These are phyloP conservation scores for Phialocephala sp. DNA, from an alignment of 2,329 filamentous ascomycete species.

Conservation along the genomic window DNA sequence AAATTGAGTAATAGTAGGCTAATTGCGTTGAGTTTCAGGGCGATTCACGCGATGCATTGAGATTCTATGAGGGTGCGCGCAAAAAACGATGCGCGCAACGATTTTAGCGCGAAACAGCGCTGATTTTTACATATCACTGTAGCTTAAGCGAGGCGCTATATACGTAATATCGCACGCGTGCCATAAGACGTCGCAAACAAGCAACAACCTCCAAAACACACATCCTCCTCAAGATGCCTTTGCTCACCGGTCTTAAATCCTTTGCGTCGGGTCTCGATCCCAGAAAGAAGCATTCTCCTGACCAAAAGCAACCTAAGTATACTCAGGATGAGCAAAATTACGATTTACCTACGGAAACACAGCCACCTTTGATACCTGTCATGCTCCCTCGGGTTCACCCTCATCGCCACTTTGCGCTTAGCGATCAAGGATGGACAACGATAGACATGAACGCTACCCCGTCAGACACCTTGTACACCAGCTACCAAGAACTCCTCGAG, in stretches of 20 bases:
- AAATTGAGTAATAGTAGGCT: too few species aligned
- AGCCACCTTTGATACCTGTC: conserved; percentile 25
- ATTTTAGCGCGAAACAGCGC: too few species aligned
- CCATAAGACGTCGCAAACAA: neutral
- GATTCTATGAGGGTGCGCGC: too few species aligned
- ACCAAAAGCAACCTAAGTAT: neutral
- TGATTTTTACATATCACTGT: too few species aligned
- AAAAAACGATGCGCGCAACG: too few species aligned
- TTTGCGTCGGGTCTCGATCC: neutral
- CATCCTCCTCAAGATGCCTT: conserved; percentile 2
- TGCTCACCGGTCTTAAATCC: neutral
- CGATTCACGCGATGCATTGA: too few species aligned
- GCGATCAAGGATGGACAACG: conserved; percentile 38
- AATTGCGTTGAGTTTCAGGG: too few species aligned
- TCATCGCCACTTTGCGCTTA: conserved; percentile 28
- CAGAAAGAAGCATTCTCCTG: neutral
- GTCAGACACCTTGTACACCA: conserved; percentile 26
- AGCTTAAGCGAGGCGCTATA: too few species aligned
- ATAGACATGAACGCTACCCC: conserved; percentile 22
- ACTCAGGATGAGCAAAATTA: neutral
- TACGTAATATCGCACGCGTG: neutral
- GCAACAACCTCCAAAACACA: neutral
- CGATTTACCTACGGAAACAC: neutral
- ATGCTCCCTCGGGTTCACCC: conserved; percentile 29
- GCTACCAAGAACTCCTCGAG: conserved; percentile 31